phyloP scores from a whole-genome alignment of 805 yeast genomes.

The Kluyveromyces dobzhanskii region DNA sequence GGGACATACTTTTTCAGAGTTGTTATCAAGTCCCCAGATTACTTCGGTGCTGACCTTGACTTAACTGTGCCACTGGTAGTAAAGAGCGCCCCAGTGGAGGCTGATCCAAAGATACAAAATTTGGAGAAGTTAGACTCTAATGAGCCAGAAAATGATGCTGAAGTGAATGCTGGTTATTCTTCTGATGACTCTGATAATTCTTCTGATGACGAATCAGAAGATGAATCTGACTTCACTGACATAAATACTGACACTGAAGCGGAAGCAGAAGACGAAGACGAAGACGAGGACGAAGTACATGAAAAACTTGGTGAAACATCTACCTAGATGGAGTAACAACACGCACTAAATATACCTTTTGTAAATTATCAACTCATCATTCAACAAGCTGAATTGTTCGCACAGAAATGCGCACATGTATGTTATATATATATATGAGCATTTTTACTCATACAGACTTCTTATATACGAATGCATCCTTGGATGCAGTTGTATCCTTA shows the following conservation, averaged over 20 bases:
- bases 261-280: constrained; percentile 18
- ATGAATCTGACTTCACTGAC: constrained; percentile 27
- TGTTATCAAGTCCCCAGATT: constrained; percentile 60
- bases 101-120: constrained; percentile 34
- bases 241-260: constrained; percentile 31
- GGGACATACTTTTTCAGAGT: constrained; percentile 67
- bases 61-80: constrained; percentile 67
- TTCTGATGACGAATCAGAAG: constrained; percentile 39
- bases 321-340: too few species aligned
- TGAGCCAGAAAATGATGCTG: constrained; percentile 35
- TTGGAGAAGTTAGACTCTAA: constrained; percentile 63
- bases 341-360: too few species aligned
- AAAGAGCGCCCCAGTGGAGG: constrained; percentile 38
- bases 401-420: too few species aligned
- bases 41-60: constrained; percentile 75
- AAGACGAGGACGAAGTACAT: neutral
- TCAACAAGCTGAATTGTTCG: too few species aligned
- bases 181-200: constrained; percentile 61
- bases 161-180: constrained; percentile 33
- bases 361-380: neutral
- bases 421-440: neutral
- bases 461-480: constrained; percentile 16
- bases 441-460: constrained; percentile 7
- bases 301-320: too few species aligned
- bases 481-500: constrained; percentile 17